phyloP scores from a whole-genome alignment of 2,329 filamentous ascomycete genomes.

The Botryosphaeria agaves region DNA sequence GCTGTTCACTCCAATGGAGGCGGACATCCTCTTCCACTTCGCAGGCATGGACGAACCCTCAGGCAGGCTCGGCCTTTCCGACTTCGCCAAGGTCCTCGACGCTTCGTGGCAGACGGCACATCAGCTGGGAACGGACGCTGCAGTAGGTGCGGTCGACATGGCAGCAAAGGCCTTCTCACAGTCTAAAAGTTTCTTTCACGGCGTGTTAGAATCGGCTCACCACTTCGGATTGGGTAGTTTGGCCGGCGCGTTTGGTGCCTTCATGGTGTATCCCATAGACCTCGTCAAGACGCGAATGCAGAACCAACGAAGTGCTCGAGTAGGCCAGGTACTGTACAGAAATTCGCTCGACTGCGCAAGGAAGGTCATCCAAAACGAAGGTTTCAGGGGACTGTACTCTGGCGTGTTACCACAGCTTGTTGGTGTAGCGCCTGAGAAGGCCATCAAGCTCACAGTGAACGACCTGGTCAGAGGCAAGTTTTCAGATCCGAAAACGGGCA shows the following conservation, averaged over 20 bases:
- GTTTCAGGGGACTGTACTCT: constrained; percentile 76
- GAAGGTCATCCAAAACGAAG: constrained; percentile 89
- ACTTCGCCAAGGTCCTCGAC: constrained; percentile 92
- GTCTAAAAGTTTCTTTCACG: constrained; percentile 40
- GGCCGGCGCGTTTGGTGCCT: constrained; percentile 92
- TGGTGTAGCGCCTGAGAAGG: constrained; percentile 97
- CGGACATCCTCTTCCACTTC: constrained; percentile 97
- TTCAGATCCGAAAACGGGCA: constrained; percentile 53
- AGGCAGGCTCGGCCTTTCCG: constrained; percentile 60
- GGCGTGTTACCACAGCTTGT: constrained; percentile 90
- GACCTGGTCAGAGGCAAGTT: constrained; percentile 69
- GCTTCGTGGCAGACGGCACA: constrained; percentile 67
- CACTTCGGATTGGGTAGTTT: constrained; percentile 81
- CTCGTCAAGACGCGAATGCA: constrained; percentile 97
- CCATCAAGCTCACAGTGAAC: constrained; percentile 97
- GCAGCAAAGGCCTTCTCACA: constrained; percentile 36
- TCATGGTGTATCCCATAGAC: constrained; percentile 99
- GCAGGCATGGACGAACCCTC: constrained; percentile 82
- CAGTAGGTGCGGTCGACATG: constrained; percentile 21
- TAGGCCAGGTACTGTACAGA: constrained; percentile 82
- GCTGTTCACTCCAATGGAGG: constrained; percentile 95
- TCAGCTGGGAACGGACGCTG: constrained; percentile 31
- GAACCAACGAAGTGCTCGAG: constrained; percentile 72
- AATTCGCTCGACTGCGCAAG: constrained; percentile 91
- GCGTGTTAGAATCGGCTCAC: constrained; percentile 61